A percentile compares a stretch with the other conserved stretches of the same genome.
Conservation (phyloP, 75 land plant genomes). For the Ceratopteris richardii region DNA sequence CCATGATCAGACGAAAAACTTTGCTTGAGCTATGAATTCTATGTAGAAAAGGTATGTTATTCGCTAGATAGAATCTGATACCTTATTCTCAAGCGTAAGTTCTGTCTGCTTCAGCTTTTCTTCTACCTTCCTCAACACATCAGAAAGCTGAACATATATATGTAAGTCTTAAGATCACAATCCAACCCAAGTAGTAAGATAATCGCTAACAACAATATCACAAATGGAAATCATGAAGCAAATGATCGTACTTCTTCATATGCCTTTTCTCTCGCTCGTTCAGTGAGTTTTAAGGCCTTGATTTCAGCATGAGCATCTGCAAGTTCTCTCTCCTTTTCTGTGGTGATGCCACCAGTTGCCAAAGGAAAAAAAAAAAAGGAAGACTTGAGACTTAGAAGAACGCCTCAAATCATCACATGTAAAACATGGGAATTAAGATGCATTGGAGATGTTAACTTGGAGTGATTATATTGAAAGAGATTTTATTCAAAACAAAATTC, state of each 20-base stretch:
- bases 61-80: conserved; percentile 7
- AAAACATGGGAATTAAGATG: too few relatives aligned
- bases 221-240: neutral
- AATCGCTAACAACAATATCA: neutral
- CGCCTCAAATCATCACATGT: neutral
- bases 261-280: conserved; percentile 73
- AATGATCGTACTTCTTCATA: conserved; percentile 63
- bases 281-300: conserved; percentile 61
- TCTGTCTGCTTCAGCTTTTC: conserved; percentile 64
- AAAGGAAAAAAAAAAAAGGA: neutral
- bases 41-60: too few relatives aligned
- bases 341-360: neutral
- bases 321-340: conserved; percentile 87
- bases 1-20: too few relatives aligned
- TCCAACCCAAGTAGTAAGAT: too few relatives aligned
- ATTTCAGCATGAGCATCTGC: conserved; percentile 78
- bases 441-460: neutral
- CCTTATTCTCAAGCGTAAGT: conserved; percentile 68
- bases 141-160: conserved; percentile 43
- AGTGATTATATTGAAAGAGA: neutral
- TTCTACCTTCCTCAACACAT: conserved; percentile 51
- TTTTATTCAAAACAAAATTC: too few relatives aligned
- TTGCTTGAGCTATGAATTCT: too few relatives aligned
- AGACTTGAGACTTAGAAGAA: neutral
- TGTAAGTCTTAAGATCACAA: too few relatives aligned